phyloP scores from a whole-genome alignment of 495 filamentous ascomycete genomes.

The Terfezia boudieri region DNA sequence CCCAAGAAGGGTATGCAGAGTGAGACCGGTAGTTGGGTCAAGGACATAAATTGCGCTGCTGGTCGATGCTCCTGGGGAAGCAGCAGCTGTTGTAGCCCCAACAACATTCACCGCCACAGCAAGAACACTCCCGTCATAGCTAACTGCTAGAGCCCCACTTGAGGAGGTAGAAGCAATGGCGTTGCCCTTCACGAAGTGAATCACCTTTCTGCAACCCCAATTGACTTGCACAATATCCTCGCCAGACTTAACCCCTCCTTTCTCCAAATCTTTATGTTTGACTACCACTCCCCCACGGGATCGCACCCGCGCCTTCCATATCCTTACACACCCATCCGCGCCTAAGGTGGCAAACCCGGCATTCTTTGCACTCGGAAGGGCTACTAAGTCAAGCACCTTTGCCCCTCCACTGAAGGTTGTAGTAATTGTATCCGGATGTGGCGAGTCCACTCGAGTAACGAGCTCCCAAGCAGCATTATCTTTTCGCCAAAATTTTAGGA shows the following conservation, averaged over 20 bases:
- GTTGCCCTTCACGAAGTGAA: conserved; percentile 30
- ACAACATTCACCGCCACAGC: conserved; percentile 24
- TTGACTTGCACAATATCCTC: conserved; percentile 29
- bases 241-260: conserved; percentile 2
- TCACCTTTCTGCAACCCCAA: conserved; percentile 46
- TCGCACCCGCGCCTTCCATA: conserved; percentile 47
- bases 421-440: conserved; percentile 34
- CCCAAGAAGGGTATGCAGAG: conserved; percentile 31
- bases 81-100: conserved; percentile 5
- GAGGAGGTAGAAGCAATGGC: conserved; percentile 16
- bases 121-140: conserved; percentile 68
- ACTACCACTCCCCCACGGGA: conserved; percentile 38
- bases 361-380: conserved; percentile 31
- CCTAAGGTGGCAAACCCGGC: conserved; percentile 65
- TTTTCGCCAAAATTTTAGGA: conserved; percentile 73
- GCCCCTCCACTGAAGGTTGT: conserved; percentile 23
- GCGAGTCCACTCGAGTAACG: conserved; percentile 57
- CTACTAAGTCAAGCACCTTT: conserved; percentile 43
- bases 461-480: conserved; percentile 43
- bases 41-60: conserved; percentile 35
- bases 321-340: conserved; percentile 47
- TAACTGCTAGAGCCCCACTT: conserved; percentile 43
- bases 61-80: conserved; percentile 18
- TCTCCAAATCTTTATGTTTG: conserved; percentile 24
- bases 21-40: conserved; percentile 32